A percentile compares a stretch with the other conserved stretches of the same genome.
These are phyloP conservation scores for Bothriochloa decipiens DNA, from an alignment of 176 grass and related monocot species.

Conservation along the genomic window DNA sequence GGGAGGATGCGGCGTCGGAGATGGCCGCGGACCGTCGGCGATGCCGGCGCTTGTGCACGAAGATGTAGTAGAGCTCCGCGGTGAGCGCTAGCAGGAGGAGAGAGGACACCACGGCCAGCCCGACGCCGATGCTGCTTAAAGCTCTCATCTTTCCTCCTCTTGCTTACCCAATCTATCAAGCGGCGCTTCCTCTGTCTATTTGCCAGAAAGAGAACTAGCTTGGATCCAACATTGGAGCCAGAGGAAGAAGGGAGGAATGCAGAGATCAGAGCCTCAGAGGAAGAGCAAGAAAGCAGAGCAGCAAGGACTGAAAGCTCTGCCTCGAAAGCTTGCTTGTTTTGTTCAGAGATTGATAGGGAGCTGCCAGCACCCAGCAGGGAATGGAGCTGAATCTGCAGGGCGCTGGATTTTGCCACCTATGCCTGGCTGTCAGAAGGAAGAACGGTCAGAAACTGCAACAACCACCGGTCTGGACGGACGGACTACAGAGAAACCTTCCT, in stretches of 20 bases:
- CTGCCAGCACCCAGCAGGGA: too few species aligned
- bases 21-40: slow-evolving; percentile 40
- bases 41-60: slow-evolving; percentile 73
- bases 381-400: slow-evolving; percentile 14
- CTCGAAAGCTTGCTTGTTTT: too few species aligned
- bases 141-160: slow-evolving; percentile 47
- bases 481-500: slow-evolving; percentile 35
- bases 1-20: slow-evolving; percentile 49
- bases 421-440: neutral
- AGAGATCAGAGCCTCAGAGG: too few species aligned
- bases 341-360: neutral
- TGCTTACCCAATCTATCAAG: neutral
- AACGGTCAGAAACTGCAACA: slow-evolving; percentile 26
- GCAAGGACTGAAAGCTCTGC: slow-evolving; percentile 5
- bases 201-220: neutral
- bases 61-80: slow-evolving; percentile 86
- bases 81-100: slow-evolving; percentile 78
- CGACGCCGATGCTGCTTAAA: slow-evolving; percentile 63
- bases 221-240: slow-evolving; percentile 32
- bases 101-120: slow-evolving; percentile 63
- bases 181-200: neutral
- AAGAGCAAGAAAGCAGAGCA: neutral
- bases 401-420: slow-evolving; percentile 19
- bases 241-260: neutral
- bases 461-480: neutral